Conservation (phyloP, 225 moss, liverwort and hornwort species). For the Pleurozium schreberi region DNA sequence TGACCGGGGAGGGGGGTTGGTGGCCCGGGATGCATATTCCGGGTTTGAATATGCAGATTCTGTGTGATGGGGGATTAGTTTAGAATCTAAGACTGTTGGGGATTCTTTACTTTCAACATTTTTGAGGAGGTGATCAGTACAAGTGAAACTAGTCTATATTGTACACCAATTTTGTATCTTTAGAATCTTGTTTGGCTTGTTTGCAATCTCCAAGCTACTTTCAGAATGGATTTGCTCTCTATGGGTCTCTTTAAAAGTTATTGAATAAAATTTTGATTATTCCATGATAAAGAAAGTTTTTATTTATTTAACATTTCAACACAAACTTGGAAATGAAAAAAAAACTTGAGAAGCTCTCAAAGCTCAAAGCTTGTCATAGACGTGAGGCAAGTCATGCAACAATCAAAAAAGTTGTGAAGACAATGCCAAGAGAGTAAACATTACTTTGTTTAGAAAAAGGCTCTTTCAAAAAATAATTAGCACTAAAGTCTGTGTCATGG, state of each 20-base stretch:
- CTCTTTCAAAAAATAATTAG: not conserved
- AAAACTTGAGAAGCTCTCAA: not conserved
- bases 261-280: not conserved
- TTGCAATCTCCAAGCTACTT: not conserved
- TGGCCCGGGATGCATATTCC: not conserved
- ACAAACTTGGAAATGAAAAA: not conserved
- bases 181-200: not conserved
- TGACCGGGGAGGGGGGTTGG: too few relatives aligned
- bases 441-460: not conserved
- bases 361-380: not conserved
- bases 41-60: not conserved
- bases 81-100: not conserved
- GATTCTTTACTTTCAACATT: too few relatives aligned
- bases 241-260: not conserved
- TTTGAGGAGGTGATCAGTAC: too few relatives aligned
- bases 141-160: not conserved
- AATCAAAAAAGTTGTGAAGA: not conserved
- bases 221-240: accelerated
- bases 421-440: not conserved
- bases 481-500: not conserved
- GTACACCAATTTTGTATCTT: not conserved
- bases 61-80: not conserved
- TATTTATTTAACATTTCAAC: not conserved
- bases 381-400: not conserved
- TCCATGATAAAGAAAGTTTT: not conserved